Evolutionary conservation across 305 asterid genomes (phyloP), one percentile per base, ranked within the genome.

Genomic region (Fraxinus paxiana): DNA sequence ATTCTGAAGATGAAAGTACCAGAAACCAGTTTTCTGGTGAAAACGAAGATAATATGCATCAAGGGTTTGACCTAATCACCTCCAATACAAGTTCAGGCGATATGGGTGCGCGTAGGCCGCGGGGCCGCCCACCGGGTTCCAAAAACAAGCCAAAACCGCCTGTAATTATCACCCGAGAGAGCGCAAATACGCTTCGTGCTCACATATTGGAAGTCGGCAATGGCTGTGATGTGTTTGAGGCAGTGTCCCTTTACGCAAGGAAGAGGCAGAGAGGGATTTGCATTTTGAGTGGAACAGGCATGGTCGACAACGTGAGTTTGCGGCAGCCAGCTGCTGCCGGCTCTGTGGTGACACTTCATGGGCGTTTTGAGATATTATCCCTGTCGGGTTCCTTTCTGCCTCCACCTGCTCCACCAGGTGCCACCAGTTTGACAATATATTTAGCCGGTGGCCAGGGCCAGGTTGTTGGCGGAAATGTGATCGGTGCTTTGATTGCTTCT

Each of bases 331-430:
- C 90, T 0, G 91, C 95, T 0, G 97, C 93, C 1, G 97, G 96
- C 0, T 82, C 95, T 26, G 97, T 91, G 9, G 97, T 86, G 59
- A 89, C 94, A 6, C 85, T 94, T 73, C 97, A 92, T 28, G 98
- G 98, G 22, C 83, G 97, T 75, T 92, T 92, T 46, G 98, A 94
- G 89, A 90, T 94, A 9, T 75, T 94, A 12, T 94, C 98, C 0
- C 43, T 94, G n/a, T 88, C 97, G 1, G 98, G 98, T 0, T 92
- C 97, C 1, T 94, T 94, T 61, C 83, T 94, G 2, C 98, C 97
- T 0, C 95, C 97, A 24, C 98, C 98, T 2, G 97, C 97, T 0
- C 98, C 98, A 0, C 97, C 98, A 2, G 98, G 97, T 0, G 97
- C 98, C 20, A 94, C 98, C 41, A 92, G 96, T 63, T 67, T 94